Evolutionary conservation across 2,329 filamentous ascomycete genomes (phyloP), one percentile per base, ranked within the genome.

Genomic region (Fusarium setosum): DNA sequence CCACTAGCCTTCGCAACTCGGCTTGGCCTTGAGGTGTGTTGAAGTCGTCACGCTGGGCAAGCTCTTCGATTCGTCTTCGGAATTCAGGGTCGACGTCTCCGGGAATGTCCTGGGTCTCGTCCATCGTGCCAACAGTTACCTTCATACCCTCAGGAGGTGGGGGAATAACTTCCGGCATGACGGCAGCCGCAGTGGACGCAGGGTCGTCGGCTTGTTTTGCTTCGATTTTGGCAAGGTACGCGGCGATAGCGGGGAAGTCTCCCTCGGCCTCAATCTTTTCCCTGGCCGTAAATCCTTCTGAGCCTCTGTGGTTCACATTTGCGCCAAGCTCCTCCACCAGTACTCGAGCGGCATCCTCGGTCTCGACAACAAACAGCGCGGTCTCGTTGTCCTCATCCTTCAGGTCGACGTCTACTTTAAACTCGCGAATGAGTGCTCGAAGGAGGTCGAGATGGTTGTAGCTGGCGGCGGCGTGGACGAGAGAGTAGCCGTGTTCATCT

Each of bases 311-410:
- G 18, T 79, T 80, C 34, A 87, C 77, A 70, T 97, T 89, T 29
- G 92, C 87, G 6, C 89, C 88, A 4, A 98, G 83, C 76, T 97
- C 93, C 73, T 96, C 93, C 4, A 98, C 87, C 8, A 99, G 83
- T 51, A 90, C 86, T 70, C 87, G 88, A 18, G 95, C 95, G 40
- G 93, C 90, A 5, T 92, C 90, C 47, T 91, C 83, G 0, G 88
- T 92, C 79, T 99, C 96, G 24, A 90, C 89, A n/a, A 94, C 93
- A 74, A 97, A 99, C 5, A 99, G 83, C n/a, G 95, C 92, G 2
- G 95, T 97, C 80, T 99, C 96, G 56, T 90, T 88, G 76, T 99
- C 96, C 76, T 97, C 93, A 75, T 99, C 96, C 68, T 86, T 87
- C 51, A 97, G 82, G 75, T 97, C 90, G 45, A 94, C 87, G 61